phyloP scores from a whole-genome alignment of 1,139 yeast genomes.

The Kazachstania sp. region DNA sequence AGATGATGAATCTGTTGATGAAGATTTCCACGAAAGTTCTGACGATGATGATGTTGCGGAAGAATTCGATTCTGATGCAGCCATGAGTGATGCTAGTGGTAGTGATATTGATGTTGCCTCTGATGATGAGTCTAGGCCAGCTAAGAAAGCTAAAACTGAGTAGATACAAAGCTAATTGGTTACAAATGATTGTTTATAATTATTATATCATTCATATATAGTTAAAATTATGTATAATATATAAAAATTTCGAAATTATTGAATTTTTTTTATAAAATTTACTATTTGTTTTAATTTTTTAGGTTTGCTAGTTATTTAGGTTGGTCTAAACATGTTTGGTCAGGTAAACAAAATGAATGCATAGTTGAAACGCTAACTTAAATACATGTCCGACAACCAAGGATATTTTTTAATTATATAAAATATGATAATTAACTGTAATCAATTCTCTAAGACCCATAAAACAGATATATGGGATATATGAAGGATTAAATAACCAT shows the following conservation, averaged over 20 bases:
- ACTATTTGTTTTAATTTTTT: background rate
- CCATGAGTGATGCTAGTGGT: slow-evolving; percentile 37
- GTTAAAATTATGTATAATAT: background rate
- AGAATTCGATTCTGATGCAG: slow-evolving; percentile 75
- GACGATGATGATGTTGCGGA: slow-evolving; percentile 72
- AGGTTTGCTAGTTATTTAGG: background rate
- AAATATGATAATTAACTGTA: too few relatives aligned
- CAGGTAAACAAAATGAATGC: background rate
- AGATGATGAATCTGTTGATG: slow-evolving; percentile 63
- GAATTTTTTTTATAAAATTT: background rate
- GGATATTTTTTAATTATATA: too few relatives aligned
- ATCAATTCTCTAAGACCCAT: too few relatives aligned
- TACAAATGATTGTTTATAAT: background rate
- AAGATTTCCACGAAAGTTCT: slow-evolving; percentile 54
- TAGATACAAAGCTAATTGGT: slow-evolving; percentile 4
- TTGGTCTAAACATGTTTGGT: background rate
- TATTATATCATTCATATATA: background rate
- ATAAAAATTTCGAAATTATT: background rate
- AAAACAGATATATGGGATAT: too few relatives aligned
- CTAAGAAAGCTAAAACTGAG: slow-evolving; percentile 31
- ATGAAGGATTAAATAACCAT: too few relatives aligned
- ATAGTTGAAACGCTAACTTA: too few relatives aligned
- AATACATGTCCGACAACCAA: too few relatives aligned
- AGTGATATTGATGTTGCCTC: slow-evolving; percentile 33
- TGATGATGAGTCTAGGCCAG: slow-evolving; percentile 20